Conservation (phyloP, 225 moss, liverwort and hornwort genomes). For the Pseudoscleropodium purum region DNA sequence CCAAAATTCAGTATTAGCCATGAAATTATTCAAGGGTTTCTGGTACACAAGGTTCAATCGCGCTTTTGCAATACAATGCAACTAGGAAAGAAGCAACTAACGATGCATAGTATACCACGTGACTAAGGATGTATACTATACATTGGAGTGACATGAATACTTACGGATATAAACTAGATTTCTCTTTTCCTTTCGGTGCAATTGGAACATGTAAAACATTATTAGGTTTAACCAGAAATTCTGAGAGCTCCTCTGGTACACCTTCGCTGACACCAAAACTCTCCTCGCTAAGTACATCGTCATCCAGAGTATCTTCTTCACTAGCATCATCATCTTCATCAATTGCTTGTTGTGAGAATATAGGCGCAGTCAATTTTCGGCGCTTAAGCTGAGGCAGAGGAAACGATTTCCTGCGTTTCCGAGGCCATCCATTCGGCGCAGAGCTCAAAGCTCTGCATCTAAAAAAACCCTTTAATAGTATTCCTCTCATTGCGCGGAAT, state of each 20-base stretch:
- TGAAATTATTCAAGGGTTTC: not conserved
- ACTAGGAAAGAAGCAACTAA: not conserved
- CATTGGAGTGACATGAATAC: not conserved
- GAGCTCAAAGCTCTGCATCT: conserved; percentile 15
- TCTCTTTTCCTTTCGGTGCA: not conserved
- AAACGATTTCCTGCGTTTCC: conserved; percentile 23
- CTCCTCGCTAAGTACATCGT: not conserved
- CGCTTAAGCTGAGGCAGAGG: conserved; percentile 18
- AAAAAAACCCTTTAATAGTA: conserved; percentile 28
- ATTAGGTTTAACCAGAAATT: not conserved
- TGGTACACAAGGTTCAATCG: not conserved
- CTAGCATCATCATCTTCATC: not conserved
- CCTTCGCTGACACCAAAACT: not conserved
- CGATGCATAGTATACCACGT: not conserved
- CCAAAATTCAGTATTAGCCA: not conserved
- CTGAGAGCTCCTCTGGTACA: not conserved
- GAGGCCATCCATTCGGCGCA: conserved; percentile 3
- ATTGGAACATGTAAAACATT: not conserved
- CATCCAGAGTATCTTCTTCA: not conserved
- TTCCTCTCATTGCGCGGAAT: conserved; percentile 16
- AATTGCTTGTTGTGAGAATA: not conserved
- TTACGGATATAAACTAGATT: conserved; percentile 20
- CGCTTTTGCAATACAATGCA: not conserved
- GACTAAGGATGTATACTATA: not conserved
- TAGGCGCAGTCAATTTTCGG: not conserved